Percentiles rank a stretch among this genome's conserved stretches.
Evolutionary conservation across 1,139 yeast species (phyloP).

Genomic region (Debaryomycetaceae sp.): DNA sequence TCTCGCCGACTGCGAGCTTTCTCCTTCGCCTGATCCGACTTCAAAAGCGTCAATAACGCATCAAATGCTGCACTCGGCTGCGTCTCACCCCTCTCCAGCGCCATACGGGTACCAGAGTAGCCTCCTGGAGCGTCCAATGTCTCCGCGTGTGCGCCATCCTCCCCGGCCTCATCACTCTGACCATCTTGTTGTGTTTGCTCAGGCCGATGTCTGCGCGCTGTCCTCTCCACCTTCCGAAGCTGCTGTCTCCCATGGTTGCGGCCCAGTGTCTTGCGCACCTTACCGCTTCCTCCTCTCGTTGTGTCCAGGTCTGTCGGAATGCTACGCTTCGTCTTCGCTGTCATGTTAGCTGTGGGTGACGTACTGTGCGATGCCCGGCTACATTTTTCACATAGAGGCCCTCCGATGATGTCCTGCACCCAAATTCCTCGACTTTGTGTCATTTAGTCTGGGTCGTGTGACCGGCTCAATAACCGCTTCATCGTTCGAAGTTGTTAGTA

Average conservation of each 20-base stretch:
- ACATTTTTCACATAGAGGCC: neutral
- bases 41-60: conserved; percentile 70
- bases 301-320: neutral
- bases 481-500: neutral
- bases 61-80: conserved; percentile 51
- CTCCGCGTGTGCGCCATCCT: conserved; percentile 9
- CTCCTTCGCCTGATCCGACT: conserved; percentile 43
- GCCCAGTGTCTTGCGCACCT: neutral
- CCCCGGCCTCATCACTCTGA: conserved; percentile 4
- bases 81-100: neutral
- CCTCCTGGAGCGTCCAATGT: too few species aligned
- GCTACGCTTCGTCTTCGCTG: neutral
- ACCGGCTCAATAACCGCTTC: neutral
- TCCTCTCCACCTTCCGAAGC: conserved; percentile 55
- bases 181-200: conserved; percentile 11
- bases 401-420: neutral
- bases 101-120: too few species aligned
- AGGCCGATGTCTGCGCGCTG: conserved; percentile 31
- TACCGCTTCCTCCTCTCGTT: neutral
- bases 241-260: conserved; percentile 38
- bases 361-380: neutral
- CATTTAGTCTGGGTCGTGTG: conserved; percentile 1
- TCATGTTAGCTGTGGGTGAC: neutral
- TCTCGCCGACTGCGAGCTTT: conserved; percentile 10
- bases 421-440: neutral